These are phyloP conservation scores for Laetiporus sulphureus DNA, from an alignment of 1,284 basidiomycete species.

Conservation along the genomic window DNA sequence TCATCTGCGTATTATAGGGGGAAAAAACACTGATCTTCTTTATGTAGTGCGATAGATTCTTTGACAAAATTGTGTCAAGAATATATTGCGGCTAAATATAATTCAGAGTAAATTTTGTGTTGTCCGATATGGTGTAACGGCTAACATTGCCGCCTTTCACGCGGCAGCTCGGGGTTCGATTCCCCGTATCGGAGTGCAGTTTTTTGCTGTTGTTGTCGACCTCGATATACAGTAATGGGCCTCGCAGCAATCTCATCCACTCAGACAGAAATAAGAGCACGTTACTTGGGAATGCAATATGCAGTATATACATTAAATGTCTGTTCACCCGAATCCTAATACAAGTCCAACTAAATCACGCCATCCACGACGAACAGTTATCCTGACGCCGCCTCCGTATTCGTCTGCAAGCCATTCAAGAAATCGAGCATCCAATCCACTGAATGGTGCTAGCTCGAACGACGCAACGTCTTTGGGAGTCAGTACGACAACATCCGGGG, in stretches of 20 bases:
- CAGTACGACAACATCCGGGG: conserved; percentile 27
- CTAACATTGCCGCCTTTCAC: conserved; percentile 13
- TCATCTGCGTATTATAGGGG: too few relatives aligned
- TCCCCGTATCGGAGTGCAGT: conserved; percentile 50
- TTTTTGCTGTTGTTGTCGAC: neutral
- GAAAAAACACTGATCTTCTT: too few relatives aligned
- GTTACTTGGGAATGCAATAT: too few relatives aligned
- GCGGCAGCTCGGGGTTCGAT: conserved; percentile 52
- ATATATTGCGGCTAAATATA: too few relatives aligned
- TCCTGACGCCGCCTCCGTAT: conserved; percentile 42
- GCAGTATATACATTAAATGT: too few relatives aligned
- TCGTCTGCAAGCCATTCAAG: conserved; percentile 69
- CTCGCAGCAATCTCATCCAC: too few relatives aligned
- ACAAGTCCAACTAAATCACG: conserved; percentile 40
- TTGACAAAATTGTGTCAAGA: too few relatives aligned
- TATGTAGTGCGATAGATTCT: too few relatives aligned
- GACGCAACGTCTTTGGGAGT: conserved; percentile 56
- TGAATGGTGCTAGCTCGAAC: conserved; percentile 68
- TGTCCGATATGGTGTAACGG: neutral
- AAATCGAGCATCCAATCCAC: conserved; percentile 58
- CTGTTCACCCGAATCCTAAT: conserved; percentile 34
- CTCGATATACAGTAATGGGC: too few relatives aligned
- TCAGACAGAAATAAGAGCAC: too few relatives aligned
- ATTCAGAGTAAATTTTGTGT: too few relatives aligned
- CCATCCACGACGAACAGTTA: conserved; percentile 42